Base-by-base conservation (phyloP, 2,329 filamentous ascomycete species). In the Periconia macrospinosa region DNA sequence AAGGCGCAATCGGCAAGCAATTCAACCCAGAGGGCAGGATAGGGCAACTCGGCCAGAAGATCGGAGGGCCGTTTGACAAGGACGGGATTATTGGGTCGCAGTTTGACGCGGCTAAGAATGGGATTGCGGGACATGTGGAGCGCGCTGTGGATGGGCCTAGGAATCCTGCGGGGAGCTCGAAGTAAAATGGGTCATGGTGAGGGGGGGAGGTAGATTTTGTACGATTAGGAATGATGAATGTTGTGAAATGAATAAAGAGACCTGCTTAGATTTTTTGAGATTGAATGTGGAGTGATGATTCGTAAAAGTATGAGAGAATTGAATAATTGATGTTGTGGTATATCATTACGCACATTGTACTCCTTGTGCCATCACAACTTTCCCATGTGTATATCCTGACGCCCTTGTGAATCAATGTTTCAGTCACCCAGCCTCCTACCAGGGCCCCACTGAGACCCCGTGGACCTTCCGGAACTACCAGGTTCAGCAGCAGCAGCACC, bases 1-100 rank as follows among this genome's bases (percentile, higher is more conserved):
- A 78, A 1, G 82, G 82, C 6, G 70, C 76, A 0, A 76, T 85
- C 33, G 82, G 83, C 18, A 82, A 81, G 59, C 80, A 84, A 19
- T 85, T 85, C 62, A 85, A 70, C 47, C 64, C 71, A 1, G 64
- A 79, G 6, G 81, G 82, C 17, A 73, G 75, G 0, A 67, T 84
- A n/a, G 82, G 82, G 7, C 76, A 80, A 11, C 71, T 76, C 2
- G 81, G 77, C 0, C 73, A 83, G 65, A 77, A 76, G 54, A 71
- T 85, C 8, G 81, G 69, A 2, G 69, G 83, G 0, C 69, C 67
- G 7, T 64, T 72, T 9, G 60, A 55, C 55, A 81, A 81, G 59
- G 79, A 83, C 2, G 82, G 83, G 0, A 62, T 75, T 9, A 77
- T 85, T 51, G 82, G 83, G 18, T 81, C 79, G 52, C 81, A 83